A percentile compares a stretch with the other conserved stretches of the same genome.
These are phyloP conservation scores for Boletus huronensis DNA, from an alignment of 768 basidiomycete genomes.

Conservation along the genomic window DNA sequence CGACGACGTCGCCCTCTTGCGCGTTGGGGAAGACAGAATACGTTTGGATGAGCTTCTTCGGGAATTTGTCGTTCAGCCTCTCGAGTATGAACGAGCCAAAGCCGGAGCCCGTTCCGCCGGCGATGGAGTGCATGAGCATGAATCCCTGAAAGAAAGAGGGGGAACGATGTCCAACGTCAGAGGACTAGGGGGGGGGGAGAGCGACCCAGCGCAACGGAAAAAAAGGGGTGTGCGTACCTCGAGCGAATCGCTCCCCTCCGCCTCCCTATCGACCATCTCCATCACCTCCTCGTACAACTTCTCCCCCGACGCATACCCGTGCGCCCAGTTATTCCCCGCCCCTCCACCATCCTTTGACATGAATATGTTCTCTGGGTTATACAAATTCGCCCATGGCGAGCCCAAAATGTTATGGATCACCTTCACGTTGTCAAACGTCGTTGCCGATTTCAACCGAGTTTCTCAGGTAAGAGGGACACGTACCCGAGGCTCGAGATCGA, in stretches of 20 bases:
- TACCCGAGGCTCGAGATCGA: constrained; percentile 95
- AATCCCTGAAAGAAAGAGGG: constrained; percentile 66
- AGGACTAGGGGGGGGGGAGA: neutral
- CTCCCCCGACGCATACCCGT: constrained; percentile 90
- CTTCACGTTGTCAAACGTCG: too few relatives aligned
- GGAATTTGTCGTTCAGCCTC: constrained; percentile 94
- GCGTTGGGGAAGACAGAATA: constrained; percentile 98
- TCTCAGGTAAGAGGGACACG: constrained; percentile 26
- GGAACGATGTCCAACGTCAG: neutral
- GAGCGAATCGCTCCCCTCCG: constrained; percentile 94
- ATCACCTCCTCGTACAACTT: constrained; percentile 92
- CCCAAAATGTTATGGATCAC: constrained; percentile 94
- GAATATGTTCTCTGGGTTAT: constrained; percentile 98
- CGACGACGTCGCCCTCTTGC: constrained; percentile 93
- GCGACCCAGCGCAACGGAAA: neutral
- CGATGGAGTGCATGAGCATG: constrained; percentile 98
- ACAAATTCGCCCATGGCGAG: constrained; percentile 79
- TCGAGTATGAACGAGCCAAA: constrained; percentile 98
- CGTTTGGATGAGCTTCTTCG: constrained; percentile 98
- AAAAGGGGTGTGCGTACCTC: constrained; percentile 54
- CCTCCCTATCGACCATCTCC: constrained; percentile 98
- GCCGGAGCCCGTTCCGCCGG: constrained; percentile 97
- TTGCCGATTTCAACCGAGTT: too few relatives aligned
- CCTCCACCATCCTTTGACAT: constrained; percentile 97
- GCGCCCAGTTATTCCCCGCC: constrained; percentile 98